These are phyloP conservation scores for Fusarium tuaranense DNA, from an alignment of 2,329 filamentous ascomycete species.

Conservation along the genomic window DNA sequence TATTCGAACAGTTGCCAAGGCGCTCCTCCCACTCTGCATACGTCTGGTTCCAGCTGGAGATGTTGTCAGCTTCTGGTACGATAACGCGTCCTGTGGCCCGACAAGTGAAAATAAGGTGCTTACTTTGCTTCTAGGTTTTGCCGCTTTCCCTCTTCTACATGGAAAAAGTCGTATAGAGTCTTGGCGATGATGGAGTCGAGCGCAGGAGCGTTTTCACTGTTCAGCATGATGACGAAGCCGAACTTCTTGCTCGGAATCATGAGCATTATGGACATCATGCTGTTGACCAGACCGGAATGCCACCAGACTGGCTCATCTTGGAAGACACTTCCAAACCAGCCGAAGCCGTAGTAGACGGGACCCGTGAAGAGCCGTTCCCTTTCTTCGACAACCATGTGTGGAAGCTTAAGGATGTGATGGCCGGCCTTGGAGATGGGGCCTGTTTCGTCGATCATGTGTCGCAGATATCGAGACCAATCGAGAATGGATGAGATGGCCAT, in stretches of 20 bases:
- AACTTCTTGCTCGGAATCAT: slow-evolving; percentile 43
- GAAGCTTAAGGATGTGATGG: slow-evolving; percentile 40
- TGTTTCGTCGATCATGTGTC: slow-evolving; percentile 46
- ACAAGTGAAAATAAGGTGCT: not conserved
- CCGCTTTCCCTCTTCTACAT: slow-evolving; percentile 18
- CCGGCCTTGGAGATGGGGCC: slow-evolving; percentile 44
- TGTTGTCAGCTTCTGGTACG: slow-evolving; percentile 8
- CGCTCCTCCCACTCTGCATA: not conserved
- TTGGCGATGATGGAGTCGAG: slow-evolving; percentile 37
- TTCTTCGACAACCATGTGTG: slow-evolving; percentile 33
- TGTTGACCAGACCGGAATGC: slow-evolving; percentile 40
- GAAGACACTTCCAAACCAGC: slow-evolving; percentile 35
- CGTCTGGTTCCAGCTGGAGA: slow-evolving; percentile 13
- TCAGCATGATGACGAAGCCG: slow-evolving; percentile 43
- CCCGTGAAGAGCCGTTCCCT: slow-evolving; percentile 21
- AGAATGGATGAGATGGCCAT: slow-evolving; percentile 54
- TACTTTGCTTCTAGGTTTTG: slow-evolving; percentile 27
- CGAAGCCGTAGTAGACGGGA: slow-evolving; percentile 39
- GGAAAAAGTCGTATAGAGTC: slow-evolving; percentile 41
- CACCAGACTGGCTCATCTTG: slow-evolving; percentile 39
- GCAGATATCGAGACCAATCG: slow-evolving; percentile 53
- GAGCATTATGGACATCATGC: slow-evolving; percentile 43
- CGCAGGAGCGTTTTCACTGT: slow-evolving; percentile 20
- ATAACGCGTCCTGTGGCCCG: not conserved
- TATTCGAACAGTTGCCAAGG: slow-evolving; percentile 31